Conservation (phyloP, 441 rosid genomes). For the Aleurites moluccanus region DNA sequence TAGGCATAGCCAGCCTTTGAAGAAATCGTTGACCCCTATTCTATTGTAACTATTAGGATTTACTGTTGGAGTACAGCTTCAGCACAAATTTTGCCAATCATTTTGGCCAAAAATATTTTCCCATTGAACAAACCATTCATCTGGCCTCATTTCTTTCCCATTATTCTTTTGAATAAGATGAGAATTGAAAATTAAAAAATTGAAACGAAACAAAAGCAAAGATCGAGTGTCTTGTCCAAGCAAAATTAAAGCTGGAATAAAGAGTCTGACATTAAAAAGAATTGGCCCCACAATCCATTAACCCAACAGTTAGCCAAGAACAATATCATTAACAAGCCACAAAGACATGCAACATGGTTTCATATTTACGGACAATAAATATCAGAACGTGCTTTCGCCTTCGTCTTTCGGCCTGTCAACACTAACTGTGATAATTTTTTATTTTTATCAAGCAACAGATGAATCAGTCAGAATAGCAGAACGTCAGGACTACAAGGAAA, state of each 20-base stretch:
- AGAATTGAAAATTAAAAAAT: background rate
- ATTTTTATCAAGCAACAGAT: background rate
- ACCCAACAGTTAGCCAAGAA: background rate
- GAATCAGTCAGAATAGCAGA: background rate
- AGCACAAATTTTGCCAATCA: background rate
- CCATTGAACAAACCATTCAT: background rate
- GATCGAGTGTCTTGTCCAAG: background rate
- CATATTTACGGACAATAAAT: slow-evolving; percentile 6
- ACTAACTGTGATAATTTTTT: too few species aligned
- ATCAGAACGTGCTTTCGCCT: background rate
- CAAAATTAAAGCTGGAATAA: background rate
- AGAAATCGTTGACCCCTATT: background rate
- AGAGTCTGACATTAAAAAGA: background rate
- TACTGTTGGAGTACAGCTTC: background rate
- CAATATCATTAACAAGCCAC: background rate
- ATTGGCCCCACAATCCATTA: background rate
- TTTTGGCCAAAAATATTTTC: background rate
- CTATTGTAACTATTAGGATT: too few species aligned
- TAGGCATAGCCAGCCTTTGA: background rate
- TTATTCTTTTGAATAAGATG: background rate
- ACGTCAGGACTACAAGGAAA: background rate
- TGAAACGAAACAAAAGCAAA: background rate
- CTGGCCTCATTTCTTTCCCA: background rate
- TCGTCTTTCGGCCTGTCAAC: background rate
- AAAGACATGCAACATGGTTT: background rate